phyloP scores from a whole-genome alignment of 2,329 filamentous ascomycete species.

The Monilinia fructicola region DNA sequence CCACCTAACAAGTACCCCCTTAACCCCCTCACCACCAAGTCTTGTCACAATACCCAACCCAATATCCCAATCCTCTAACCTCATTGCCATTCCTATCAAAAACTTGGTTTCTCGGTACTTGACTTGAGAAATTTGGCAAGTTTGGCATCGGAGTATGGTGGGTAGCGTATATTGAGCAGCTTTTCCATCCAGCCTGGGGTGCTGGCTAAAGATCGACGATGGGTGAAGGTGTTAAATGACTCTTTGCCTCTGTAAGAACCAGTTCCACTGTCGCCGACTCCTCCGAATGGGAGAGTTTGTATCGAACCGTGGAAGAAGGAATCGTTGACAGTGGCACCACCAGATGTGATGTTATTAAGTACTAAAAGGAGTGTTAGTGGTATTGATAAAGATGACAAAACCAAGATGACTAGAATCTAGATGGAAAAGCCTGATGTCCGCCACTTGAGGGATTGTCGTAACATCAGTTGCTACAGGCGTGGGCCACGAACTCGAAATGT shows the following conservation, averaged over 20 bases:
- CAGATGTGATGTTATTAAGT: slow-evolving; percentile 62
- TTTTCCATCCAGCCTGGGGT: slow-evolving; percentile 68
- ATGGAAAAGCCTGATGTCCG: background rate
- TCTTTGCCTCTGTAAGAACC: slow-evolving; percentile 76
- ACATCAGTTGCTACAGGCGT: background rate
- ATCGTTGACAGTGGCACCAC: slow-evolving; percentile 66
- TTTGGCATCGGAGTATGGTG: slow-evolving; percentile 53
- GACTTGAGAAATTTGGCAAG: slow-evolving; percentile 49
- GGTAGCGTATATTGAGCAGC: slow-evolving; percentile 66
- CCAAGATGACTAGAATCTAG: background rate
- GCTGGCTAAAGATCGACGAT: slow-evolving; percentile 56
- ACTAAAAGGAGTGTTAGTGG: slow-evolving; percentile 45
- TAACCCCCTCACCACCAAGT: slow-evolving; percentile 51
- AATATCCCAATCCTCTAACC: slow-evolving; percentile 54
- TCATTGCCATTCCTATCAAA: slow-evolving; percentile 62
- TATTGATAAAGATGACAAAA: background rate
- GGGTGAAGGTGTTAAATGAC: slow-evolving; percentile 68
- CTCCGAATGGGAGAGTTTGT: slow-evolving; percentile 74
- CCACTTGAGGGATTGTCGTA: background rate
- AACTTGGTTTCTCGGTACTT: slow-evolving; percentile 53
- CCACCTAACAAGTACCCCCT: slow-evolving; percentile 22
- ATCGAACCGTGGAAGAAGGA: slow-evolving; percentile 70
- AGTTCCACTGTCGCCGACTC: slow-evolving; percentile 75
- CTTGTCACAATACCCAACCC: slow-evolving; percentile 52
- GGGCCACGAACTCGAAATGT: background rate